phyloP scores from a whole-genome alignment of 163 green algal genomes.

The Chlorella variabilis region DNA sequence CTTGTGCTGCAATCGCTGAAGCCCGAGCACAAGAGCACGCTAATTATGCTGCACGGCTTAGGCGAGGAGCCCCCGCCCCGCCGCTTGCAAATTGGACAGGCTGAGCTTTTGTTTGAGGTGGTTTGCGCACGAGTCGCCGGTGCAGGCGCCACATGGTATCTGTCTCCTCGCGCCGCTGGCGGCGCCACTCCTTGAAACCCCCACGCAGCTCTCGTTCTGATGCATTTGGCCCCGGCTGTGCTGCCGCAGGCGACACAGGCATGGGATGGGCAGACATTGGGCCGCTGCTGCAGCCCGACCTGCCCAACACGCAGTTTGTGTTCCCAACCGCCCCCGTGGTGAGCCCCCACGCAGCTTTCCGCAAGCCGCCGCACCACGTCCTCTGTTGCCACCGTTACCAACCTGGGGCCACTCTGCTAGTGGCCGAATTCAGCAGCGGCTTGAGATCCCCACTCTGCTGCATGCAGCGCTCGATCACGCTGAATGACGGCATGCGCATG shows the following conservation, averaged over 20 bases:
- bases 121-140: no score
- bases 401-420: no score
- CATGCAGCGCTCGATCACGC: slow-evolving; percentile 62
- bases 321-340: slow-evolving; percentile 64
- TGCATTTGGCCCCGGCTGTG: no score
- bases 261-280: slow-evolving; percentile 46
- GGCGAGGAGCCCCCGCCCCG: slow-evolving; percentile 8
- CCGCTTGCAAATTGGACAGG: background rate
- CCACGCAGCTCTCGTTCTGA: no score
- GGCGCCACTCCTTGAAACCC: no score
- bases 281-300: slow-evolving; percentile 30
- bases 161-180: no score
- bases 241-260: slow-evolving; percentile 27
- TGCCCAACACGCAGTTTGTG: slow-evolving; percentile 62
- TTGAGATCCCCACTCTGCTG: background rate
- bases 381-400: no score
- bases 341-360: background rate
- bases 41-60: slow-evolving; percentile 53
- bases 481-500: slow-evolving; percentile 82
- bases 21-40: slow-evolving; percentile 34
- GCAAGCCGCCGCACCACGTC: no score
- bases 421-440: no score
- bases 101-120: background rate
- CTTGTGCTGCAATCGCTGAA: background rate
- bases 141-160: no score